Evolutionary conservation across 2,329 filamentous ascomycete genomes (phyloP).

Genomic region (Claviceps sp.): DNA sequence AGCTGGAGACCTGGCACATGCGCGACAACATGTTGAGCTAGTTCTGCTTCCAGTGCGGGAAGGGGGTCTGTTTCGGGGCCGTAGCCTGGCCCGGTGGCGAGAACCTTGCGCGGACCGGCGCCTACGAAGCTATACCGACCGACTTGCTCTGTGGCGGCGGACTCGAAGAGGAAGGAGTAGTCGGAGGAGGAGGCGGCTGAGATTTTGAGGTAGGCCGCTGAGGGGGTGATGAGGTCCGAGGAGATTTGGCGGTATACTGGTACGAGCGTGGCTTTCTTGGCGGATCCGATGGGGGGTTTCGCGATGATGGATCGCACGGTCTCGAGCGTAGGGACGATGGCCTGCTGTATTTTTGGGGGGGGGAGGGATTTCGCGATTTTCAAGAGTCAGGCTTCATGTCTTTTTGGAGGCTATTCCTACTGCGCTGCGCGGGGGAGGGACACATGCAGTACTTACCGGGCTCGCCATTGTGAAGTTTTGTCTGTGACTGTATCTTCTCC

Average conservation of each 20-base stretch:
- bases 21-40: conserved; percentile 66
- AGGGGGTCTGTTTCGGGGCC: conserved; percentile 75
- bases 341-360: conserved; percentile 18
- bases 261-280: conserved; percentile 51
- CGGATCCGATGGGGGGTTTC: conserved; percentile 17
- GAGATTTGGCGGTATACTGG: conserved; percentile 75
- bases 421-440: no score
- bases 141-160: conserved; percentile 84
- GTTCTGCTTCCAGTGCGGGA: conserved; percentile 66
- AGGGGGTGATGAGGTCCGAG: conserved; percentile 86
- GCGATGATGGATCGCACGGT: conserved; percentile 30
- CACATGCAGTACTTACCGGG: conserved; percentile 12
- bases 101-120: conserved; percentile 62
- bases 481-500: neutral
- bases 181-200: conserved; percentile 53
- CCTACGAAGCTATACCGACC: conserved; percentile 94
- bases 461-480: conserved; percentile 14
- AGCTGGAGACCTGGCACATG: conserved; percentile 70
- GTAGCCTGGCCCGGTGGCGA: conserved; percentile 80
- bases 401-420: neutral
- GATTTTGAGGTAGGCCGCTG: conserved; percentile 89
- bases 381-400: neutral
- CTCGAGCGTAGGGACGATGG: conserved; percentile 32
- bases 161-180: conserved; percentile 91
- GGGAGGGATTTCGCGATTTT: conserved; percentile 2